phyloP scores from a whole-genome alignment of 2,329 filamentous ascomycete genomes.

The Fusarium mundagurra region DNA sequence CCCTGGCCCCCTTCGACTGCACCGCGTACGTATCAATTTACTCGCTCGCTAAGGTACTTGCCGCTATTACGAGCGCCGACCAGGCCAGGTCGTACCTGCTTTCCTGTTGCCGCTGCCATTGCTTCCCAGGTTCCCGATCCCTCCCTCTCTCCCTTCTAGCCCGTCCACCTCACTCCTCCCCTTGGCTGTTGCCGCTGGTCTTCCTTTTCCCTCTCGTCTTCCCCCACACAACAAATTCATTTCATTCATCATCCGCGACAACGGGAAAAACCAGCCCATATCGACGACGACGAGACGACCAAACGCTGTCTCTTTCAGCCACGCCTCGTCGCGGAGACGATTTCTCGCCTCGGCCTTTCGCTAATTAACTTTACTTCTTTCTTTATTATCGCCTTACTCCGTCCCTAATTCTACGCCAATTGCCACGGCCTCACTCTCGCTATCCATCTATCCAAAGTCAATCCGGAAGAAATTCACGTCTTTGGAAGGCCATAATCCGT shows the following conservation, averaged over 20 bases:
- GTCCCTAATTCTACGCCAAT: slow-evolving; percentile 31
- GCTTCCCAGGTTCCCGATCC: slow-evolving; percentile 27
- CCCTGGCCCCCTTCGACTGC: slow-evolving; percentile 16
- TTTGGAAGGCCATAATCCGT: slow-evolving; percentile 19
- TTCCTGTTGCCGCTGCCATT: slow-evolving; percentile 20
- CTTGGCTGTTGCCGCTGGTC: slow-evolving; percentile 22
- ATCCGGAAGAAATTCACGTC: slow-evolving; percentile 23
- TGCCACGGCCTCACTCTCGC: slow-evolving; percentile 36
- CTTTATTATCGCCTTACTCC: slow-evolving; percentile 27
- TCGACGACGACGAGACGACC: slow-evolving; percentile 41
- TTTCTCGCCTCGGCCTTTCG: slow-evolving; percentile 41
- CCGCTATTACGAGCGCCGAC: slow-evolving; percentile 4
- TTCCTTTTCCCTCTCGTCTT: slow-evolving; percentile 32
- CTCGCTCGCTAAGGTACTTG: slow-evolving; percentile 22
- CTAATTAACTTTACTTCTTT: slow-evolving; percentile 30
- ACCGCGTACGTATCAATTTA: slow-evolving; percentile 26
- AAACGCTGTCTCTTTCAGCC: slow-evolving; percentile 31
- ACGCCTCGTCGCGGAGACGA: slow-evolving; percentile 43
- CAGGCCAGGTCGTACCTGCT: slow-evolving; percentile 28
- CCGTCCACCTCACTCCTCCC: slow-evolving; percentile 22
- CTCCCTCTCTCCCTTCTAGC: slow-evolving; percentile 20
- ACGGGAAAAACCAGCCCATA: slow-evolving; percentile 26
- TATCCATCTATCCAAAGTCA: slow-evolving; percentile 19
- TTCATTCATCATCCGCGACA: slow-evolving; percentile 39
- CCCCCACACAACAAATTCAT: slow-evolving; percentile 38